These are phyloP conservation scores for Themeda triandra DNA, from an alignment of 176 grass and related monocot genomes.

Conservation along the genomic window DNA sequence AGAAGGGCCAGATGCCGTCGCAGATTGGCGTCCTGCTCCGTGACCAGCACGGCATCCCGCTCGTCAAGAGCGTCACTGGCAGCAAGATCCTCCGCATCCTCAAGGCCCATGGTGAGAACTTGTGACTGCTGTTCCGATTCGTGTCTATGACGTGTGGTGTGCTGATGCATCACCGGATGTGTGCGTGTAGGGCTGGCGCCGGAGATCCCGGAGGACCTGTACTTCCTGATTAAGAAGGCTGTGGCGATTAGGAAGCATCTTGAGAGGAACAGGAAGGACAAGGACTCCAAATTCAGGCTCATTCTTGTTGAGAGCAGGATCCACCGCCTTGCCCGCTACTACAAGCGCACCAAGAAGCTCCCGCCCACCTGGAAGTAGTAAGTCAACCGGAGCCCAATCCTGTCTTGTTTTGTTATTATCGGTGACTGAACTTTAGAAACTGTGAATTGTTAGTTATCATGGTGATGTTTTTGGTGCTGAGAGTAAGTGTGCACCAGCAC, in stretches of 20 bases:
- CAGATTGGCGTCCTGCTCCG: constrained; percentile 84
- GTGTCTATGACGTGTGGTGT: too few species aligned
- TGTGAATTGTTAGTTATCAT: background rate
- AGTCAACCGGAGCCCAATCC: background rate
- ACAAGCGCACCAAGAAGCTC: constrained; percentile 95
- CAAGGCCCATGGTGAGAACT: constrained; percentile 73
- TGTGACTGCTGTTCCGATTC: too few species aligned
- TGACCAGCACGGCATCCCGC: constrained; percentile 83
- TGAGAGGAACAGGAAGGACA: constrained; percentile 96
- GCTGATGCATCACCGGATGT: too few species aligned
- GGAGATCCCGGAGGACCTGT: constrained; percentile 82
- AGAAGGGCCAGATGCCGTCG: constrained; percentile 80
- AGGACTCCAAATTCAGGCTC: constrained; percentile 87
- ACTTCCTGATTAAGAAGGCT: constrained; percentile 91
- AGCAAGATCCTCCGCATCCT: constrained; percentile 95
- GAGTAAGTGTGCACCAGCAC: background rate
- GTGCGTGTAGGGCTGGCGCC: constrained; percentile 67
- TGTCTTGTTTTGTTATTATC: too few species aligned
- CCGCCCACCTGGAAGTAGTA: constrained; percentile 92
- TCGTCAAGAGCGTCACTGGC: constrained; percentile 61
- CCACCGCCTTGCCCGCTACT: constrained; percentile 89
- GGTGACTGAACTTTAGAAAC: background rate
- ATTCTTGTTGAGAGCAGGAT: constrained; percentile 97
- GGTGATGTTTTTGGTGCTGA: background rate
- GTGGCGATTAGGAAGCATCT: constrained; percentile 92